Conservation (phyloP, 495 filamentous ascomycete species). For the Penicillium maclennaniae region DNA sequence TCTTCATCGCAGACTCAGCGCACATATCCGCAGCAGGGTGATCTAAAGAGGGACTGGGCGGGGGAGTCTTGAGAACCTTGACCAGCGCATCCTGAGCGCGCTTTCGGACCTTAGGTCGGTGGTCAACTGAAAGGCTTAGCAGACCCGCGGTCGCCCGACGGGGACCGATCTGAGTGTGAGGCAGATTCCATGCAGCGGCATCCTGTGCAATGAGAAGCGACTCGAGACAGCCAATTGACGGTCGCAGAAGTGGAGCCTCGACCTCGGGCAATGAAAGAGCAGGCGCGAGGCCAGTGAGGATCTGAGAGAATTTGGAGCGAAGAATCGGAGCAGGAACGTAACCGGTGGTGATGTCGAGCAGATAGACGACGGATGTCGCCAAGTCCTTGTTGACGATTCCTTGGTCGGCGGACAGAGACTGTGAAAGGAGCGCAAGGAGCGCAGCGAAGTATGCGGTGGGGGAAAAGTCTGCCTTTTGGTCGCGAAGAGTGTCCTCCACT, state of each 20-base stretch:
- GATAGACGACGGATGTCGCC: slow-evolving; percentile 85
- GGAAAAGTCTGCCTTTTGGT: slow-evolving; percentile 75
- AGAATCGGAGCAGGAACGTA: slow-evolving; percentile 80
- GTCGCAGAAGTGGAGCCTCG: slow-evolving; percentile 79
- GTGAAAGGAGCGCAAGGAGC: slow-evolving; percentile 80
- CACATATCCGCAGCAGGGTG: slow-evolving; percentile 95
- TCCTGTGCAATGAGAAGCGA: slow-evolving; percentile 85
- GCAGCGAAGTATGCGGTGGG: slow-evolving; percentile 95
- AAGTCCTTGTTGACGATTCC: slow-evolving; percentile 77
- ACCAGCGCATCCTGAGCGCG: slow-evolving; percentile 85
- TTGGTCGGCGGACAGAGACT: slow-evolving; percentile 59
- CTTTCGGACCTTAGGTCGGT: slow-evolving; percentile 91
- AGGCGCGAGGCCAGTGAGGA: slow-evolving; percentile 80
- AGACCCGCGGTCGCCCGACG: slow-evolving; percentile 84
- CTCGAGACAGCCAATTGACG: slow-evolving; percentile 92
- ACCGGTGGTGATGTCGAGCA: slow-evolving; percentile 85
- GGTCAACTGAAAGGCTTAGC: slow-evolving; percentile 76
- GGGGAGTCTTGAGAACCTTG: slow-evolving; percentile 75
- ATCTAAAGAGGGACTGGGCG: slow-evolving; percentile 84
- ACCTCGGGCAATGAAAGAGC: slow-evolving; percentile 74
- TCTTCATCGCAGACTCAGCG: slow-evolving; percentile 79
- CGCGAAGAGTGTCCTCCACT: slow-evolving; percentile 85
- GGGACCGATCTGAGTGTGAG: slow-evolving; percentile 80
- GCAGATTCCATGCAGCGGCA: slow-evolving; percentile 78
- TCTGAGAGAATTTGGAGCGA: slow-evolving; percentile 88